A percentile compares a stretch with the other conserved stretches of the same genome.
These are phyloP conservation scores for Lolium rigidum DNA, from an alignment of 176 grass and related monocot genomes.

Conservation along the genomic window DNA sequence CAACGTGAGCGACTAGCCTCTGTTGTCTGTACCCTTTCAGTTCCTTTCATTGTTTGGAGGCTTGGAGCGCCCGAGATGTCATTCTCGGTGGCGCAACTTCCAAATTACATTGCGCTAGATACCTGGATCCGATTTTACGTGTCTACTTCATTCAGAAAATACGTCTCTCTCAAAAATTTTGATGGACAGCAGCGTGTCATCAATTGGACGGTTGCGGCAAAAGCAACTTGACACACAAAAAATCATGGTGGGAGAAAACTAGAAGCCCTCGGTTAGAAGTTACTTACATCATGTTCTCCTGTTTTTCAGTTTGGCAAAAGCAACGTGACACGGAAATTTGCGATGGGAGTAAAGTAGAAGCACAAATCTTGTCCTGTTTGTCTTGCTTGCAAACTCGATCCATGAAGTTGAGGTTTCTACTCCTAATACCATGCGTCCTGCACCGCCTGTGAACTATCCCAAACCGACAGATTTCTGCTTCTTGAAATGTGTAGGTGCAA, in stretches of 20 bases:
- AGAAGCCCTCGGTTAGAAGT: neutral
- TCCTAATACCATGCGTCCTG: neutral
- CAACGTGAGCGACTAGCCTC: neutral
- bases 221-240: neutral
- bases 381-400: neutral
- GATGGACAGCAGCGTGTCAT: neutral
- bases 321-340: neutral
- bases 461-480: neutral
- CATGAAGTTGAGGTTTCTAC: neutral
- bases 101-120: neutral
- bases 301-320: neutral
- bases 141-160: neutral
- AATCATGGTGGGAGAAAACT: too few species aligned
- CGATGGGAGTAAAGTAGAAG: neutral
- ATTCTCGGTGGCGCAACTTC: neutral
- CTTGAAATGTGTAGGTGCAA: neutral
- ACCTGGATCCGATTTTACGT: neutral
- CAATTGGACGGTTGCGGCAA: neutral
- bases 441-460: neutral
- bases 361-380: neutral
- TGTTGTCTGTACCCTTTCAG: neutral
- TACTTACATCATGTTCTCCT: too few species aligned
- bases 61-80: conserved; percentile 26
- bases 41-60: conserved; percentile 25
- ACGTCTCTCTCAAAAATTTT: neutral